Evolutionary conservation across 202 grass and related monocot species (phyloP).

Genomic region (Musa balbisiana): DNA sequence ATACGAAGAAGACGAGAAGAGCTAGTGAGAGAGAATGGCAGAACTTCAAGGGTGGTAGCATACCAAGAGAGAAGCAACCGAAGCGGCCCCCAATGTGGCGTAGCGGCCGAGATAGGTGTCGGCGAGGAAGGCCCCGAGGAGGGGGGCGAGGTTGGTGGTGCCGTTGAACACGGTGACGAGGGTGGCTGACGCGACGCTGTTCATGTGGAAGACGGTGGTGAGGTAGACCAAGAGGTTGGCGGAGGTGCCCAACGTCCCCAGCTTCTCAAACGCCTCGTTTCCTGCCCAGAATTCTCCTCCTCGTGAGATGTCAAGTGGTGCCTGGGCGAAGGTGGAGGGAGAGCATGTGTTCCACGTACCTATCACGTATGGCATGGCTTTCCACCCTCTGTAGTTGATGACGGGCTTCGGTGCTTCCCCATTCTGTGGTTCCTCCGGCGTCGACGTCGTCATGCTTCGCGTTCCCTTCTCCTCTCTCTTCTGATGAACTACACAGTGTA

Average conservation of each 20-base stretch:
- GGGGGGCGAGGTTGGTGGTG: conserved; percentile 48
- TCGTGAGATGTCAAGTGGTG: background rate
- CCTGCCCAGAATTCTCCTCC: conserved; percentile 19
- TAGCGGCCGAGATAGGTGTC: conserved; percentile 81
- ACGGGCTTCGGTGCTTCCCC: background rate
- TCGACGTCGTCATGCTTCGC: conserved; percentile 12
- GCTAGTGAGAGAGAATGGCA: no score
- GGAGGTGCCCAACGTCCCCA: conserved; percentile 51
- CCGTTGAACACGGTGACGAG: conserved; percentile 45
- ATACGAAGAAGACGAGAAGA: no score
- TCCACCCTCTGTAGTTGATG: conserved; percentile 52
- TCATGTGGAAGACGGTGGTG: conserved; percentile 58
- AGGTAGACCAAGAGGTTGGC: conserved; percentile 74
- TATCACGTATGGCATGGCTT: conserved; percentile 80
- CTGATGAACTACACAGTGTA: no score
- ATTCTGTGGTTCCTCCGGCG: background rate
- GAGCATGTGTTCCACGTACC: conserved; percentile 22
- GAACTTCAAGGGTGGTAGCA: no score
- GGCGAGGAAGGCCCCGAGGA: conserved; percentile 63
- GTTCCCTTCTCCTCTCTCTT: conserved; percentile 7
- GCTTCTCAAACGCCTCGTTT: conserved; percentile 82
- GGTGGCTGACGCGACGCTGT: conserved; percentile 33
- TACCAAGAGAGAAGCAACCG: conserved; percentile 43
- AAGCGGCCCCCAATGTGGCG: conserved; percentile 41
- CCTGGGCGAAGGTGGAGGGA: no score